Evolutionary conservation across 768 basidiomycete genomes (phyloP), one percentile per base, ranked within the genome.

Genomic region (Sporobolomyces phaffii): DNA sequence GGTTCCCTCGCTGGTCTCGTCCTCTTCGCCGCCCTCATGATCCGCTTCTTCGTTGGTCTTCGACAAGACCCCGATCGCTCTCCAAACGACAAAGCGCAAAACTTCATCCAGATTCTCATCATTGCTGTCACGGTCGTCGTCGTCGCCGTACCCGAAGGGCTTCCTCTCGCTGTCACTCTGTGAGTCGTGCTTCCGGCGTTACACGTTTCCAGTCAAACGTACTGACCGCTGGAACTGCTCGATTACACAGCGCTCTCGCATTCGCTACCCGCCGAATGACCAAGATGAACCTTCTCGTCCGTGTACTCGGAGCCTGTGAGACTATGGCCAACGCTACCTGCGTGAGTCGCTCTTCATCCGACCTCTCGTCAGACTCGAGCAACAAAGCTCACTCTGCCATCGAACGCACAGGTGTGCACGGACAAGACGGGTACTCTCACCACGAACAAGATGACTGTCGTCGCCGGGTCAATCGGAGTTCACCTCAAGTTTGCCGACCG

Each of bases 241-340:
- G 15, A 13, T 24, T 15, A 24, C 26, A 22, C 41, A 57, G 54
- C 51, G 96, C 96, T 0, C 81, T 99, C 36, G 90, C 96, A 1
- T 99, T 98, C 75, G 96, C 94, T 0, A 99, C 96, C 51, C 92
- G 89, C 74, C 87, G 94, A n/a, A 98, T 98, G 96, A 90, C 93
- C 13, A 84, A 87, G 75, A 89, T 92, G 78, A 96, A 96, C 59
- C 82, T 98, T 0, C 85, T 99, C 47, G 96, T 98, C 34, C 91
- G 94, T 60, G 90, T 97, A 7, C 84, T 99, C 38, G 90, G 90
- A 10, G 92, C 92, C 17, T 98, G 94, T 78, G 96, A 99, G 80
- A 98, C 91, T 0, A 98, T 98, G 94, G 94, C 90, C 26, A 97
- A 97, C 73, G 90, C 94, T 7, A 93, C 89, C 26, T 92, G 97